Percentiles rank a stretch among this genome's conserved stretches.
These are phyloP conservation scores for Polyporus tsugae DNA, from an alignment of 1,284 basidiomycete species.

Conservation along the genomic window DNA sequence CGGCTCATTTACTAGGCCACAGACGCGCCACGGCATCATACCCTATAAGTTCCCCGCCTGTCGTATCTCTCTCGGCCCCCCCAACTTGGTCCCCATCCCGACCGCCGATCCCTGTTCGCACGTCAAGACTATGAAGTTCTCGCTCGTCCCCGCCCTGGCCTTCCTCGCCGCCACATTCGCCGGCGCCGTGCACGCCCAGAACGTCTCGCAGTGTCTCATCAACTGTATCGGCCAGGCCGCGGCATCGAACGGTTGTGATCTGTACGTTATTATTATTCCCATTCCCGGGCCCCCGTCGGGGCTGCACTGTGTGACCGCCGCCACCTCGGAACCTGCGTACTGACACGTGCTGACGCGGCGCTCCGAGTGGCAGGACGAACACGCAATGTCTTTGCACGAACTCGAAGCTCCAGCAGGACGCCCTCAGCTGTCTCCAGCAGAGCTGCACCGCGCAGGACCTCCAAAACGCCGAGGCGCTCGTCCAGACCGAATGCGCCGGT, in stretches of 20 bases:
- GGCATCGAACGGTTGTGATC: neutral
- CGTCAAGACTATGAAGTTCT: neutral
- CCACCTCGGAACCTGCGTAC: too few relatives aligned
- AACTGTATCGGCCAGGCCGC: constrained; percentile 8
- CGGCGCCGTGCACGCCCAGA: constrained; percentile 5
- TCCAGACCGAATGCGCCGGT: constrained; percentile 11
- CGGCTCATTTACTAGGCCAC: neutral
- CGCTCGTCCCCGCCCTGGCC: neutral
- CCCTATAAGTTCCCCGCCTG: neutral
- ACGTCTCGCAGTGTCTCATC: constrained; percentile 1
- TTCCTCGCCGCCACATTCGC: neutral
- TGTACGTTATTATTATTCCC: neutral
- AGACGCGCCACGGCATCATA: neutral
- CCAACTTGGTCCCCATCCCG: neutral
- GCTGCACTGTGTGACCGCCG: too few relatives aligned
- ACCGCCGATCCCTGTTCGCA: neutral
- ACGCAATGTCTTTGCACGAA: constrained; percentile 4
- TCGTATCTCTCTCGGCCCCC: neutral
- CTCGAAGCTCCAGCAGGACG: constrained; percentile 3
- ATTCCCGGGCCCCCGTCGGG: too few relatives aligned
- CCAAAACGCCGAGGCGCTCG: constrained; percentile 9
- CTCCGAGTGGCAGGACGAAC: neutral
- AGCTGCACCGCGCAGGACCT: constrained; percentile 10
- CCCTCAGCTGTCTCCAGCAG: constrained; percentile 4
- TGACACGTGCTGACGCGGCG: too few relatives aligned